Evolutionary conservation across 2,329 filamentous ascomycete species (phyloP).

Genomic region (Fusarium metavorans): DNA sequence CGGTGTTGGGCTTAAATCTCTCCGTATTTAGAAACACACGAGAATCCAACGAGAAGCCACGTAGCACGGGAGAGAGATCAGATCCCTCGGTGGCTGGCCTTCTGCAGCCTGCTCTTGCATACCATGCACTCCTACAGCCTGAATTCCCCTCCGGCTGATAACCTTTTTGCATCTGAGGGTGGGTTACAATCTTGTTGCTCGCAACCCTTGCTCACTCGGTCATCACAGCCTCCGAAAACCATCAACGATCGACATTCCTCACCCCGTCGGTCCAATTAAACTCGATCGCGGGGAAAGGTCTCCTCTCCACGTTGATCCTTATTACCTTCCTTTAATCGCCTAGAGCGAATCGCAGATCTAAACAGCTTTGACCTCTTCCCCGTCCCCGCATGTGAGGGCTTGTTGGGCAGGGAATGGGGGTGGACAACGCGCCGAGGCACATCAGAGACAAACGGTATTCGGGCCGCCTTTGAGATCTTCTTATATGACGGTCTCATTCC

Average conservation of each 20-base stretch:
- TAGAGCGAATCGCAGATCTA: conserved; percentile 31
- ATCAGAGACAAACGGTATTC: background rate
- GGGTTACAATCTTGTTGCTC: background rate
- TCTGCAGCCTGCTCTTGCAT: background rate
- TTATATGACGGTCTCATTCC: background rate
- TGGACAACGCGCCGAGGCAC: background rate
- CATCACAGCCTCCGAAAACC: conserved; percentile 19
- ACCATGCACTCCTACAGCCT: no score
- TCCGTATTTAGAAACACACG: background rate
- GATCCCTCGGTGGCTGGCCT: background rate
- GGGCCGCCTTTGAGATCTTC: background rate
- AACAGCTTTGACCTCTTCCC: background rate
- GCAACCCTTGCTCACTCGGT: conserved; percentile 9
- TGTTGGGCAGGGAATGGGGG: conserved; percentile 3
- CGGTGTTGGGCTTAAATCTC: background rate
- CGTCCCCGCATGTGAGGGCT: conserved; percentile 25
- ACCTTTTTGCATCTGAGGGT: background rate
- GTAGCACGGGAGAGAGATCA: background rate
- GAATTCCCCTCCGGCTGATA: background rate
- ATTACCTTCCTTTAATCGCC: conserved; percentile 34
- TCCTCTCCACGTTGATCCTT: conserved; percentile 23
- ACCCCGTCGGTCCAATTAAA: conserved; percentile 25
- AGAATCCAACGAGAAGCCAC: background rate
- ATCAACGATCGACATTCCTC: conserved; percentile 24
- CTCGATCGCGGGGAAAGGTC: conserved; percentile 13